Percentiles rank a stretch among this genome's conserved stretches.
Conservation (phyloP, 345 rosid species). For the Arabis alpina region DNA sequence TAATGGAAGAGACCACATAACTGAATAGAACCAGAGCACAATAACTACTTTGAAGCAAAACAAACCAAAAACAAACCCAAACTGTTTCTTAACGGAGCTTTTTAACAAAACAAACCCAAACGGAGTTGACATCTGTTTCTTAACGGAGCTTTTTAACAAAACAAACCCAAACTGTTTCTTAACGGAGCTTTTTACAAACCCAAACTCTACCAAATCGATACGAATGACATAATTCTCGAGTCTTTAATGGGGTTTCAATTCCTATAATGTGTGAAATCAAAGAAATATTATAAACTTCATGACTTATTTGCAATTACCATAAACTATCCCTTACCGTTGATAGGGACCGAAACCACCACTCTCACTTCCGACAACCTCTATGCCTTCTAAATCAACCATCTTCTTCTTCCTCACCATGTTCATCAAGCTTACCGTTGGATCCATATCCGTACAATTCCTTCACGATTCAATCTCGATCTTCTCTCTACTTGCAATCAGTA, state of each 20-base stretch:
- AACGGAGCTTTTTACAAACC: no score
- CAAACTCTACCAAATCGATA: background rate
- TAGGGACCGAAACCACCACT: slow-evolving; percentile 21
- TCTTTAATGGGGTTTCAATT: background rate
- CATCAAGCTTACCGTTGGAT: slow-evolving; percentile 67
- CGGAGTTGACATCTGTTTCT: no score
- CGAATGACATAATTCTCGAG: background rate
- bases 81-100: no score
- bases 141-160: no score
- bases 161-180: no score
- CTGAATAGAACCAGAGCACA: no score
- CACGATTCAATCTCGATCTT: slow-evolving; percentile 84
- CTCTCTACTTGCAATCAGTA: slow-evolving; percentile 75
- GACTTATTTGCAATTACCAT: slow-evolving; percentile 6
- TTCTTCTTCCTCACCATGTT: slow-evolving; percentile 29
- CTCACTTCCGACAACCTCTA: slow-evolving; percentile 35
- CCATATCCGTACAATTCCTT: slow-evolving; percentile 79
- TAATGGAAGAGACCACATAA: no score
- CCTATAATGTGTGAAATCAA: background rate
- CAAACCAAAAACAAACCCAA: no score
- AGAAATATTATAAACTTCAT: background rate
- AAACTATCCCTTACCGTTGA: background rate
- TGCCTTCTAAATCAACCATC: slow-evolving; percentile 44
- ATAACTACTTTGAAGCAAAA: no score
- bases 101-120: no score